These are phyloP conservation scores for Agrocybe pediades DNA, from an alignment of 768 basidiomycete species.

Conservation along the genomic window DNA sequence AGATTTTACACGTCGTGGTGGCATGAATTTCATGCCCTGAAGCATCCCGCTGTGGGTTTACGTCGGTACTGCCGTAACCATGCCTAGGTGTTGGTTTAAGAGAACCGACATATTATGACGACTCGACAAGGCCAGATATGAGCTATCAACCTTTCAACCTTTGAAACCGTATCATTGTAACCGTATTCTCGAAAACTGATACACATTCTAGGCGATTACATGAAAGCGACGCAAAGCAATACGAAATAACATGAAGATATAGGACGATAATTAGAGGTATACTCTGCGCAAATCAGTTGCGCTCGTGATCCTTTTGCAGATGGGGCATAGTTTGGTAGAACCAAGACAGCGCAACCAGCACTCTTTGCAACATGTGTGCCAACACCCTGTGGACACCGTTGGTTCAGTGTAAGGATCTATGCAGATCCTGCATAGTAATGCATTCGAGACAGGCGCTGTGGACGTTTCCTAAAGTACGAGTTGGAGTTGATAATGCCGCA, in stretches of 20 bases:
- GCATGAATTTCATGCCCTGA: conserved; percentile 41
- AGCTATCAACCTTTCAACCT: conserved; percentile 34
- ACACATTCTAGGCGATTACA: conserved; percentile 6
- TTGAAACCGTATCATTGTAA: conserved; percentile 1
- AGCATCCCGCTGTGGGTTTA: conserved; percentile 18
- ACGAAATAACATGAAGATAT: conserved; percentile 2
- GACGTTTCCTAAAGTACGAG: conserved; percentile 41
- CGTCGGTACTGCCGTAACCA: conserved; percentile 47
- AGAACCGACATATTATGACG: conserved; percentile 46
- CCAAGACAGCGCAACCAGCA: conserved; percentile 88
- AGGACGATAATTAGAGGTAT: conserved; percentile 52
- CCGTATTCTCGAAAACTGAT: conserved; percentile 17
- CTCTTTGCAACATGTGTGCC: conserved; percentile 83
- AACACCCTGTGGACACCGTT: conserved; percentile 81
- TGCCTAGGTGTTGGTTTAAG: conserved; percentile 49
- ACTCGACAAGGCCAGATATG: conserved; percentile 91
- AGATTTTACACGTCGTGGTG: conserved; percentile 78
- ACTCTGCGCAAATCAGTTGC: conserved; percentile 76
- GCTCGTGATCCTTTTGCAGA: conserved; percentile 83
- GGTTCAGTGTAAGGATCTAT: conserved; percentile 78
- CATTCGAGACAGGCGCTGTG: conserved; percentile 40
- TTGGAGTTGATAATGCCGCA: not conserved
- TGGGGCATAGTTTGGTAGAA: conserved; percentile 81
- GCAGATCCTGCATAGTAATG: conserved; percentile 72
- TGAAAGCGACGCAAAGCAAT: conserved; percentile 2